A percentile compares a stretch with the other conserved stretches of the same genome.
phyloP scores from a whole-genome alignment of 257 asterid species.

The Solanum sparsipilum region DNA sequence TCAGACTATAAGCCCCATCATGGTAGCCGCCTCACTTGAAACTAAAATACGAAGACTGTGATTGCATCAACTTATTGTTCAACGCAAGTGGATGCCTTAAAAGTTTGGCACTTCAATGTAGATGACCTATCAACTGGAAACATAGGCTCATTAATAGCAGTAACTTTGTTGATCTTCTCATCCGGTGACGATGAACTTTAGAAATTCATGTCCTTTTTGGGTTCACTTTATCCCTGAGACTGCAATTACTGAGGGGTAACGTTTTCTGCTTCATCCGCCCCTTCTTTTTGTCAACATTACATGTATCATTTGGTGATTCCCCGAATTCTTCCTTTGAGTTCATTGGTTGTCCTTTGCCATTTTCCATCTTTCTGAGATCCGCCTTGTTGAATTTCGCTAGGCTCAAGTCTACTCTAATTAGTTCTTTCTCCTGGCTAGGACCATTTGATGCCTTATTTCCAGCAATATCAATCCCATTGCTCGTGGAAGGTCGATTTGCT shows the following conservation, averaged over 20 bases:
- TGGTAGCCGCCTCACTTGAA: constrained; percentile 26
- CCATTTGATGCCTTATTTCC: constrained; percentile 6
- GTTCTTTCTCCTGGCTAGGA: constrained; percentile 21
- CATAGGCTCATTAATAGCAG: constrained; percentile 11
- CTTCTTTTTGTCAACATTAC: constrained; percentile 43
- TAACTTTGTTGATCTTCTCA: constrained; percentile 8
- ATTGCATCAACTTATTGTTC: constrained; percentile 68
- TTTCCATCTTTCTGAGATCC: constrained; percentile 16
- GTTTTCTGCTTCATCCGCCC: constrained; percentile 67
- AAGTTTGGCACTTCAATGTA: constrained; percentile 70
- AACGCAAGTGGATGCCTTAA: constrained; percentile 50
- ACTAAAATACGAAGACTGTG: constrained; percentile 32
- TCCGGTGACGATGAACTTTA: constrained; percentile 9
- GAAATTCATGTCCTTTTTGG: constrained; percentile 34
- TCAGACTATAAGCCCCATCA: constrained; percentile 21
- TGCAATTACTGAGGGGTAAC: constrained; percentile 76
- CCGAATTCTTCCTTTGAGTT: constrained; percentile 8
- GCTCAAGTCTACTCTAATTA: constrained; percentile 31
- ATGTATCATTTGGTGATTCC: constrained; percentile 26
- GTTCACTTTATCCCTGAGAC: constrained; percentile 49
- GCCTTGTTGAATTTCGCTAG: constrained; percentile 15
- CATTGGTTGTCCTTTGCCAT: constrained; percentile 17
- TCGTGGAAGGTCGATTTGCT: constrained; percentile 5
- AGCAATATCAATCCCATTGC: neutral
- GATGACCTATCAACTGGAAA: constrained; percentile 52